These are phyloP conservation scores for Metroxylon sagu DNA, from an alignment of 176 grass and related monocot species.

Conservation along the genomic window DNA sequence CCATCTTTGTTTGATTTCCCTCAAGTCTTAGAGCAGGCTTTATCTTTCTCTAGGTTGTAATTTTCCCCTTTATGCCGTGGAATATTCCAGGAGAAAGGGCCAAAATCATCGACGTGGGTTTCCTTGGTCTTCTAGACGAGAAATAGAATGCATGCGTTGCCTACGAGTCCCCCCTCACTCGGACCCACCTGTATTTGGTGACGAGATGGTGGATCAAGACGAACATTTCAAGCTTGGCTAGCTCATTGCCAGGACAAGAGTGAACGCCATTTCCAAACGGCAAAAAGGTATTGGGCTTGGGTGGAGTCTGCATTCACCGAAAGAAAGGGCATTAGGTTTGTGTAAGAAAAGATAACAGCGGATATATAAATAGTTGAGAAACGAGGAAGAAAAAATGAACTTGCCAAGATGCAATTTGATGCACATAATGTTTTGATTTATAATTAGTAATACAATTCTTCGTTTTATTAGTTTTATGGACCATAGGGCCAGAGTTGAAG, in stretches of 20 bases:
- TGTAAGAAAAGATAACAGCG: no score
- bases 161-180: neutral
- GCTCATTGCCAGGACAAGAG: conserved; percentile 84
- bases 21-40: no score
- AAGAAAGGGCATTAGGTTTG: no score
- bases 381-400: no score
- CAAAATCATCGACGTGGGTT: neutral
- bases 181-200: conserved; percentile 62
- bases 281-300: conserved; percentile 76
- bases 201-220: conserved; percentile 84
- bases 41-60: no score
- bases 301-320: conserved; percentile 35
- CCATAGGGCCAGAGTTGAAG: no score
- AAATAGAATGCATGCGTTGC: conserved; percentile 20
- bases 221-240: conserved; percentile 91
- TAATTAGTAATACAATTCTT: no score
- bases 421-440: no score
- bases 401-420: no score
- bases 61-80: neutral
- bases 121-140: neutral
- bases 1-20: no score
- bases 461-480: no score
- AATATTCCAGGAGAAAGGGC: conserved; percentile 11
- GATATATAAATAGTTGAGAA: no score
- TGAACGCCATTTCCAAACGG: conserved; percentile 81